A percentile compares a stretch with the other conserved stretches of the same genome.
phyloP scores from a whole-genome alignment of 2,329 filamentous ascomycete species.

The Alternaria consortialis region DNA sequence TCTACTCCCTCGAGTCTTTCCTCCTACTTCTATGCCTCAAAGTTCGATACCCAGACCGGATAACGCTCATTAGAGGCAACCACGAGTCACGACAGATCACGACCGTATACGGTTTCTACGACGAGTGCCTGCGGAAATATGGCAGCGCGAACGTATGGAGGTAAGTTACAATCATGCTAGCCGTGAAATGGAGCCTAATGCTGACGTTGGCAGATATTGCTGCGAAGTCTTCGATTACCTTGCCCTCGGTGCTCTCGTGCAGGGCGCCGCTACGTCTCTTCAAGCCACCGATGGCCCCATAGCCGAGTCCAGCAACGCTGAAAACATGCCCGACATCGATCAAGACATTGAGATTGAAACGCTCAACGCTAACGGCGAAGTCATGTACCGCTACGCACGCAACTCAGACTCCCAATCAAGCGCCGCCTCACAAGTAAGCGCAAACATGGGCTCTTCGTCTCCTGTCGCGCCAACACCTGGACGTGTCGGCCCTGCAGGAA shows the following conservation, averaged over 20 bases:
- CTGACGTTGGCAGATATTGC: conserved; percentile 66
- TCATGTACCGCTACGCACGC: conserved; percentile 76
- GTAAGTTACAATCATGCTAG: not conserved
- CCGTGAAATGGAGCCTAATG: not conserved
- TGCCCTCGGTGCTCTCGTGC: conserved; percentile 84
- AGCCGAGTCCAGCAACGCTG: conserved; percentile 60
- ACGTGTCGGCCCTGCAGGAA: conserved; percentile 77
- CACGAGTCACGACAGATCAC: conserved; percentile 98
- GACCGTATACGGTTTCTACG: conserved; percentile 97
- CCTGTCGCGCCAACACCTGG: conserved; percentile 53
- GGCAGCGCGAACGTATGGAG: conserved; percentile 95
- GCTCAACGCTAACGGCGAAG: conserved; percentile 80
- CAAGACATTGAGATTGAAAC: conserved; percentile 92
- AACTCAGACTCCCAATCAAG: conserved; percentile 50
- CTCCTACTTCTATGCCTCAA: conserved; percentile 94
- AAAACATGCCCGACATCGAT: conserved; percentile 62
- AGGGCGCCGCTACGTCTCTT: conserved; percentile 78
- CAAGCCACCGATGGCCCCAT: conserved; percentile 67
- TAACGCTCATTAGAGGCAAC: conserved; percentile 94
- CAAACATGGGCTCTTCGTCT: conserved; percentile 47
- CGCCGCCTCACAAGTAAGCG: conserved; percentile 42
- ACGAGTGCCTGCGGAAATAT: conserved; percentile 95
- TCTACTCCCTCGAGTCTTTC: conserved; percentile 97
- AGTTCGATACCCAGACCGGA: conserved; percentile 95
- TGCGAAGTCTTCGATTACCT: conserved; percentile 99